Conservation (phyloP, 495 filamentous ascomycete species). For the Extremus antarcticus region DNA sequence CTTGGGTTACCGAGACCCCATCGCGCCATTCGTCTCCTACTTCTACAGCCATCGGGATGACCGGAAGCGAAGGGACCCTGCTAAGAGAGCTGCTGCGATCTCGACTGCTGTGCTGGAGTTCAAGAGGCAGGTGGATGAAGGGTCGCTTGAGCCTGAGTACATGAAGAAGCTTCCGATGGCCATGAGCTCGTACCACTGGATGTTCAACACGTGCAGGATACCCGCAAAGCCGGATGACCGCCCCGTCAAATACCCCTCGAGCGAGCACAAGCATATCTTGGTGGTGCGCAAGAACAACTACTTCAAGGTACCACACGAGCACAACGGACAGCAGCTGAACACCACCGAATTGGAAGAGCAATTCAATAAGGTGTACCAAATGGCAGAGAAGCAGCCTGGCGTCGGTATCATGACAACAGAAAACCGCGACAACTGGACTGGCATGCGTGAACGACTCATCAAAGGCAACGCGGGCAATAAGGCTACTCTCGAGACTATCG, state of each 20-base stretch:
- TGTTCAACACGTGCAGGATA: slow-evolving; percentile 93
- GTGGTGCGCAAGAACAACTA: slow-evolving; percentile 93
- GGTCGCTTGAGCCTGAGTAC: slow-evolving; percentile 88
- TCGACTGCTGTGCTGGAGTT: slow-evolving; percentile 78
- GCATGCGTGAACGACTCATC: slow-evolving; percentile 65
- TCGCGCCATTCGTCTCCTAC: slow-evolving; percentile 97
- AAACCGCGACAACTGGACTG: slow-evolving; percentile 88
- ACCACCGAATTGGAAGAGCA: slow-evolving; percentile 78
- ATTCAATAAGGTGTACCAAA: slow-evolving; percentile 75
- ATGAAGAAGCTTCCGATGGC: slow-evolving; percentile 92
- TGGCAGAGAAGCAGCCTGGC: slow-evolving; percentile 55
- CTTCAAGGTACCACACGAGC: slow-evolving; percentile 71
- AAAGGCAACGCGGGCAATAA: slow-evolving; percentile 65
- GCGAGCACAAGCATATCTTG: slow-evolving; percentile 73
- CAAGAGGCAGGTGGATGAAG: slow-evolving; percentile 79
- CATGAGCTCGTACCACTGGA: slow-evolving; percentile 96
- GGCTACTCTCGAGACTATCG: slow-evolving; percentile 64
- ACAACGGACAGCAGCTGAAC: slow-evolving; percentile 73
- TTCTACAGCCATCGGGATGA: slow-evolving; percentile 99
- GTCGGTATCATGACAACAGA: slow-evolving; percentile 81
- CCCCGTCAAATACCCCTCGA: slow-evolving; percentile 65
- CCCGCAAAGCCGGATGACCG: slow-evolving; percentile 73
- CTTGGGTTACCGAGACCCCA: slow-evolving; percentile 83
- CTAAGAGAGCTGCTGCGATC: slow-evolving; percentile 85
- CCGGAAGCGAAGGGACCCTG: slow-evolving; percentile 72